Percentiles rank a stretch among this genome's conserved stretches.
phyloP scores from a whole-genome alignment of 225 moss, liverwort and hornwort species.

The Marchantia polymorpha region DNA sequence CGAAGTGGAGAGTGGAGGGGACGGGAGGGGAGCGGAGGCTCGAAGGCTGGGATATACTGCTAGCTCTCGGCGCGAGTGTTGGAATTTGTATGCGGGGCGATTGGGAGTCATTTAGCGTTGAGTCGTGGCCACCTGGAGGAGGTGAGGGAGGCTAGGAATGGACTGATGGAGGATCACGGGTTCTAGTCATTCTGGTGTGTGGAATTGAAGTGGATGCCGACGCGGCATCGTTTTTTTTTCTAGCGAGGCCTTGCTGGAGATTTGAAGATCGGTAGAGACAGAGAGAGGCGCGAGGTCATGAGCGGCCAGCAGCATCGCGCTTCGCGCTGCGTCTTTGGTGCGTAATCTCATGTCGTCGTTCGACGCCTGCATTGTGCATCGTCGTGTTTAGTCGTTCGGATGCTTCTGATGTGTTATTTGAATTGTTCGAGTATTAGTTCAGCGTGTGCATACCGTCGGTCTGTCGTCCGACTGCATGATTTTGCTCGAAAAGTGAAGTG shows the following conservation, averaged over 20 bases:
- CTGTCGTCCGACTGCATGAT: neutral
- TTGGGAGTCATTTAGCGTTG: neutral
- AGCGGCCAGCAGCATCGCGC: slow-evolving; percentile 97
- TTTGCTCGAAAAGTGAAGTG: neutral
- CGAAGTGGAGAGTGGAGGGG: neutral
- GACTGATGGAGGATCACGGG: neutral
- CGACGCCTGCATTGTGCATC: neutral
- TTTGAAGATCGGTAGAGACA: neutral
- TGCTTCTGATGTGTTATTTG: neutral
- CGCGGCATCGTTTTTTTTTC: neutral
- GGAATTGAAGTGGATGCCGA: neutral
- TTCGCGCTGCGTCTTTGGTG: slow-evolving; percentile 96
- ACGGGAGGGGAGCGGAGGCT: too few species aligned
- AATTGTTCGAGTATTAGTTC: neutral
- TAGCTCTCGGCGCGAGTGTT: neutral
- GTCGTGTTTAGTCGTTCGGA: neutral
- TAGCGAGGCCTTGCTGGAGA: neutral
- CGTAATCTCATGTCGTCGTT: neutral
- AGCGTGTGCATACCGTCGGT: neutral
- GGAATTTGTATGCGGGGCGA: neutral
- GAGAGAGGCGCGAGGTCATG: slow-evolving; percentile 50
- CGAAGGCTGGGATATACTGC: neutral
- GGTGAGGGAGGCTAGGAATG: neutral
- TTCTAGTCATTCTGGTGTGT: neutral
- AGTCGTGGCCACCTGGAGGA: neutral